Base-by-base conservation (phyloP, 1,139 yeast species). In the Waltiozyma sp. region DNA sequence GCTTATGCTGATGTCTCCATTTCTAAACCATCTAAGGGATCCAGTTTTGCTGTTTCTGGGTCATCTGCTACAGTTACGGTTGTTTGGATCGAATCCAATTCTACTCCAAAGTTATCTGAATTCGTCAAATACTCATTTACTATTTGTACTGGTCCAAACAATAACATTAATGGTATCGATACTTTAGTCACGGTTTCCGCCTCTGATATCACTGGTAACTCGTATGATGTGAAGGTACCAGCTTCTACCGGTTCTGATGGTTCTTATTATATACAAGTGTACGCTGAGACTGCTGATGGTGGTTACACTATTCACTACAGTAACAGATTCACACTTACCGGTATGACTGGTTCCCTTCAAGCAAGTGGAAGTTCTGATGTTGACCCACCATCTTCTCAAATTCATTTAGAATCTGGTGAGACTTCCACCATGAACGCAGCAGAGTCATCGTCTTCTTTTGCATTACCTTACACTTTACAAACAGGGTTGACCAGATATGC, bases 401-500 rank as follows among this genome's bases (percentile, higher is more conserved):
- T 60, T 10, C 50, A 59, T 38, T 51, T 62, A 10, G 57, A 54
- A 7, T 45, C 56, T 2, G 58, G 55, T 33, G 56, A 58, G 38
- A 42, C 53, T 2, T 48, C 52, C 10, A 51, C 62, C 3, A 18
- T 51, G 23, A 26, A 44, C n/a, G 49, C 48, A 2, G 39, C 42
- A 8, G 48, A 44, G 4, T 35, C 39, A 6, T 50, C 56, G 14
- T 44, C 39, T 33, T 55, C 58, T 2, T 67, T 66, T 45, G 45
- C 64, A 40, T 70, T 85, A 9, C 70, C 88, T 4, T 88, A 87
- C 62, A 73, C 88, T 2, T 48, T 56, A 47, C 96, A 88, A 65
- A 82, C 94, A 0, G 94, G 94, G 35, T 62, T 51, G 41, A 73
- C 82, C 2, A 71, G 86, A 59, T 85, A 66, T 62, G 96, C 96